Percentiles rank a stretch among this genome's conserved stretches.
These are phyloP conservation scores for Vinca major DNA, from an alignment of 305 asterid species.

Conservation along the genomic window DNA sequence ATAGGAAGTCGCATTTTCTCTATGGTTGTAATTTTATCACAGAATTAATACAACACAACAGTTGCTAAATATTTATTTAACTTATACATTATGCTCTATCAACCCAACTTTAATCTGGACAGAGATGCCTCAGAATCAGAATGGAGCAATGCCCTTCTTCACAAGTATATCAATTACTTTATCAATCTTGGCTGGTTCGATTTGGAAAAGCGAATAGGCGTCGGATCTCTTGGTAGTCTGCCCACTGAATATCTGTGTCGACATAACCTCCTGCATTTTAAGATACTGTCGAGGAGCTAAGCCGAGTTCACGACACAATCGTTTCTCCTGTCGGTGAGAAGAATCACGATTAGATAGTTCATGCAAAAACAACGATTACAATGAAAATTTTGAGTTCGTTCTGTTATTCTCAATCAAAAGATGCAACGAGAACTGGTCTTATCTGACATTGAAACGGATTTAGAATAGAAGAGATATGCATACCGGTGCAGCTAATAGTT, in stretches of 20 bases:
- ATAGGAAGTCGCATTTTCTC: not conserved
- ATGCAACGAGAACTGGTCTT: conserved; percentile 1
- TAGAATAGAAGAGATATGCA: conserved; percentile 20
- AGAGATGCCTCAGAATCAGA: conserved; percentile 18
- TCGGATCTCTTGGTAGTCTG: conserved; percentile 63
- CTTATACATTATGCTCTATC: not conserved
- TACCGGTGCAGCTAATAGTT: conserved; percentile 54
- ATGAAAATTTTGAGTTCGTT: not conserved
- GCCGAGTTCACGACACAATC: conserved; percentile 59
- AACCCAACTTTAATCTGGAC: not conserved
- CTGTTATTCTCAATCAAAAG: not conserved
- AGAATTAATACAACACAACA: not conserved
- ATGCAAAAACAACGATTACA: not conserved
- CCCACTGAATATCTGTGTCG: conserved; percentile 48
- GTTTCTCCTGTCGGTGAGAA: conserved; percentile 52
- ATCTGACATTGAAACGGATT: not conserved
- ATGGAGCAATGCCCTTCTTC: conserved; percentile 54
- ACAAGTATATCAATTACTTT: conserved; percentile 61
- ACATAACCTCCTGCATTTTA: conserved; percentile 54
- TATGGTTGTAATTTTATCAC: not conserved
- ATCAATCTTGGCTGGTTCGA: conserved; percentile 61
- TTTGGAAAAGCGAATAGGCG: conserved; percentile 53
- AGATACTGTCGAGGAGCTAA: conserved; percentile 54
- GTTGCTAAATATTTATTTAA: not conserved
- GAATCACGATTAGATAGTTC: not conserved